Conservation (phyloP, 2,329 filamentous ascomycete genomes). For the Chrysoporthe cubensis region DNA sequence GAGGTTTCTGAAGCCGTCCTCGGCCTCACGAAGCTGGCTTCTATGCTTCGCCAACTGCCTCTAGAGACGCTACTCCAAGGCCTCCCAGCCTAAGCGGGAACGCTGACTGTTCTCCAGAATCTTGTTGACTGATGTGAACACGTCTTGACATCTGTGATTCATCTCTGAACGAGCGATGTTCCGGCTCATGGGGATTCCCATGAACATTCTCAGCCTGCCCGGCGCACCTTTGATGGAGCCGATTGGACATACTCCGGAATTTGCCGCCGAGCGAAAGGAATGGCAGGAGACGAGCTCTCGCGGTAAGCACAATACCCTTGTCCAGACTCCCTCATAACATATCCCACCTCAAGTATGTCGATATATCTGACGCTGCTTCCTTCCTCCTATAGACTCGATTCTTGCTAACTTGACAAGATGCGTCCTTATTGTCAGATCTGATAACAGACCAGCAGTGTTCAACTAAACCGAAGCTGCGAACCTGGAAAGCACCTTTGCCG, state of each 20-base stretch:
- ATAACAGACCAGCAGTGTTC: neutral
- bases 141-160: neutral
- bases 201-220: neutral
- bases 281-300: slow-evolving; percentile 7
- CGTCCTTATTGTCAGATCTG: neutral
- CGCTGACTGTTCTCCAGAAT: neutral
- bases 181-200: neutral
- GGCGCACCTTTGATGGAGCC: neutral
- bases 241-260: neutral
- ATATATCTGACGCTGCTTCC: neutral
- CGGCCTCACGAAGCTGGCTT: neutral
- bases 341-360: neutral
- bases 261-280: neutral
- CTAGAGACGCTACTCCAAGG: neutral
- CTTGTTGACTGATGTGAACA: neutral
- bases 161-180: neutral
- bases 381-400: neutral
- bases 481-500: slow-evolving; percentile 3
- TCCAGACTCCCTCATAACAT: neutral
- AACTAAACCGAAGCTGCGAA: slow-evolving; percentile 2
- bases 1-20: neutral
- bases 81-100: neutral
- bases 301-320: slow-evolving; percentile 1
- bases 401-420: slow-evolving; percentile 3
- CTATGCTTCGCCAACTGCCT: neutral